Conservation (phyloP, 371 early-diverging fungal species). For the Mucor irregularis region DNA sequence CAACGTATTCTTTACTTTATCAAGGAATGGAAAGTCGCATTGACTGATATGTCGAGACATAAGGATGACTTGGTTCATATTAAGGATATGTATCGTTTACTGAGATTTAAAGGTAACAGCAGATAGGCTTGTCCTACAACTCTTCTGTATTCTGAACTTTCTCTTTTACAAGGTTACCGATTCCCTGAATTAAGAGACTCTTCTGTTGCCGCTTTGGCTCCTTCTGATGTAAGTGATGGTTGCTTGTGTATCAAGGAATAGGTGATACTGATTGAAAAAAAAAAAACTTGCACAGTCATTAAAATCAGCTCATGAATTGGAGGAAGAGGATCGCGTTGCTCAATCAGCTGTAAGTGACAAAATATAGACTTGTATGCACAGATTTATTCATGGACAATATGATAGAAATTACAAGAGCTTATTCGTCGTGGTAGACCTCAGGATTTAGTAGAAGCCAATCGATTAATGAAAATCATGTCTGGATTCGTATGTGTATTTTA, state of each 20-base stretch:
- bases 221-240: conserved; percentile 47
- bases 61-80: conserved; percentile 92
- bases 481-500: conserved; percentile 74
- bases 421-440: conserved; percentile 95
- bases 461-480: conserved; percentile 95
- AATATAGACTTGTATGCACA: neutral
- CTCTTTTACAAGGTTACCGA: conserved; percentile 59
- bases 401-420: conserved; percentile 92
- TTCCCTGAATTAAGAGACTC: conserved; percentile 78
- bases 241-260: too few species aligned
- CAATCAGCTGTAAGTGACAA: conserved; percentile 83
- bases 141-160: neutral
- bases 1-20: conserved; percentile 89
- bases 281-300: conserved; percentile 42
- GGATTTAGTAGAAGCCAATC: conserved; percentile 94
- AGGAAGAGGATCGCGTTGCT: conserved; percentile 91
- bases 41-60: conserved; percentile 85
- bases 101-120: conserved; percentile 81
- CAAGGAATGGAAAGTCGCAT: conserved; percentile 91
- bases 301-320: conserved; percentile 91
- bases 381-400: neutral
- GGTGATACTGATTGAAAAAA: neutral
- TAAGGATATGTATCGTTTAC: conserved; percentile 90
- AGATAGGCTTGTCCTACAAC: neutral
- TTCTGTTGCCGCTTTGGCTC: conserved; percentile 64